Conservation (phyloP, 73 alveolate species). For the Tetrahymena malaccensis region DNA sequence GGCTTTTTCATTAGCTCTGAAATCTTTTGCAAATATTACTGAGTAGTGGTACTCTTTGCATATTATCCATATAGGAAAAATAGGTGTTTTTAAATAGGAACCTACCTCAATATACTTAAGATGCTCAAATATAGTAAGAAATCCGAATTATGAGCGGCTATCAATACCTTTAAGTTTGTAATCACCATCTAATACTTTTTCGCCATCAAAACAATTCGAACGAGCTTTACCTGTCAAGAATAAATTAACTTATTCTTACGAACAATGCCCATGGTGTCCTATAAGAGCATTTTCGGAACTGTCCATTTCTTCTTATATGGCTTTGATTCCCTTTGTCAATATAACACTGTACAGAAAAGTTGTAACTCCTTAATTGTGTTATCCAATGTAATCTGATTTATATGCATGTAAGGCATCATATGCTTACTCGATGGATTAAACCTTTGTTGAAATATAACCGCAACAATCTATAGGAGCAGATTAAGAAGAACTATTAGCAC, state of each 20-base stretch:
- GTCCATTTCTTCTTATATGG: constrained; percentile 27
- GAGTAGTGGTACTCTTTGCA: constrained; percentile 62
- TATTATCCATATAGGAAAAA: constrained; percentile 61
- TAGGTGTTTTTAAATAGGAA: constrained; percentile 33
- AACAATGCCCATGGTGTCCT: constrained; percentile 54
- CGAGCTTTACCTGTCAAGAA: constrained; percentile 60
- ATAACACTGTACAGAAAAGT: constrained; percentile 19
- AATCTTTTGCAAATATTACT: constrained; percentile 50
- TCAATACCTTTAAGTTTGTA: constrained; percentile 51
- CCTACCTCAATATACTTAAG: constrained; percentile 56
- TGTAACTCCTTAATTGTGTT: constrained; percentile 11
- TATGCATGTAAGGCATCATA: constrained; percentile 22
- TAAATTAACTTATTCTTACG: constrained; percentile 53
- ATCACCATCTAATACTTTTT: constrained; percentile 49
- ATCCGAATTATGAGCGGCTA: constrained; percentile 47
- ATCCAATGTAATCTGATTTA: not conserved
- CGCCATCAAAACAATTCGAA: constrained; percentile 61
- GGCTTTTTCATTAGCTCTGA: constrained; percentile 3
- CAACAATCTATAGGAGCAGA: constrained; percentile 20
- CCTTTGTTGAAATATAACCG: constrained; percentile 1
- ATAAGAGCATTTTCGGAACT: constrained; percentile 2
- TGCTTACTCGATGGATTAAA: not conserved
- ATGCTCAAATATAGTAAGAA: constrained; percentile 55
- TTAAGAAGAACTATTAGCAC: not conserved
- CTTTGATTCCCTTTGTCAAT: constrained; percentile 15